Conservation (phyloP, 2,329 filamentous ascomycete genomes). For the Fusarium annulatum region DNA sequence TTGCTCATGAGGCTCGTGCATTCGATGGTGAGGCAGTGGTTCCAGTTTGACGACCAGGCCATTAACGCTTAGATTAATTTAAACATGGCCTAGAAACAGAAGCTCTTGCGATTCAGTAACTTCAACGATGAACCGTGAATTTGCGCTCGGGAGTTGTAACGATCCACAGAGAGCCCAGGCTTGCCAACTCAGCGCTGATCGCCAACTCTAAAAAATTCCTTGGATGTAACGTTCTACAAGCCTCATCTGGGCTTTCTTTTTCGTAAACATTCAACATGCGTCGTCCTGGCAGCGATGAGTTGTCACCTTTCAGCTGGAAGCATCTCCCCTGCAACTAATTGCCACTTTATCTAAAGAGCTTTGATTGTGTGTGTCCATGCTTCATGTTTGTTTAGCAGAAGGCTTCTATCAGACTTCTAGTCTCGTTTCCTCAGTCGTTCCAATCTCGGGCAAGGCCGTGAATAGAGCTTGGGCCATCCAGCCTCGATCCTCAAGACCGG, state of each 20-base stretch:
- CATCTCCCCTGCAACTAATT: conserved; percentile 12
- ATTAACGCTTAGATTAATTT: neutral
- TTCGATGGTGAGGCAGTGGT: conserved; percentile 40
- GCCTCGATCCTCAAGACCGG: conserved; percentile 24
- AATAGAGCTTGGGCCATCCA: conserved; percentile 18
- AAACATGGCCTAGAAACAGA: conserved; percentile 1
- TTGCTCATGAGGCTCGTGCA: conserved; percentile 28
- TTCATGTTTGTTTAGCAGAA: conserved; percentile 22
- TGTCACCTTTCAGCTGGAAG: conserved; percentile 14
- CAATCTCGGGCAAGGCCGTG: conserved; percentile 41
- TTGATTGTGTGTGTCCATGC: conserved; percentile 16
- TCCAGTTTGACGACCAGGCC: conserved; percentile 8
- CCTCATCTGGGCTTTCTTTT: neutral
- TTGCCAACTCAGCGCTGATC: conserved; percentile 37
- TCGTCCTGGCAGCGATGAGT: conserved; percentile 16
- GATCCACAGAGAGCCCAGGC: neutral
- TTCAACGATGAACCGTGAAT: conserved; percentile 2
- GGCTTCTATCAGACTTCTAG: conserved; percentile 27
- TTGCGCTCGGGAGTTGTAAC: conserved; percentile 17
- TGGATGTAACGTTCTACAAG: conserved; percentile 5
- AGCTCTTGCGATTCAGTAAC: conserved; percentile 7
- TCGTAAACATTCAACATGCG: conserved; percentile 18
- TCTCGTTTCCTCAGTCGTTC: conserved; percentile 14
- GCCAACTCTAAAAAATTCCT: conserved; percentile 18
- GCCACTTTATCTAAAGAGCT: conserved; percentile 3